Conservation (phyloP, 495 filamentous ascomycete species). For the Pseudevernia furfuracea region DNA sequence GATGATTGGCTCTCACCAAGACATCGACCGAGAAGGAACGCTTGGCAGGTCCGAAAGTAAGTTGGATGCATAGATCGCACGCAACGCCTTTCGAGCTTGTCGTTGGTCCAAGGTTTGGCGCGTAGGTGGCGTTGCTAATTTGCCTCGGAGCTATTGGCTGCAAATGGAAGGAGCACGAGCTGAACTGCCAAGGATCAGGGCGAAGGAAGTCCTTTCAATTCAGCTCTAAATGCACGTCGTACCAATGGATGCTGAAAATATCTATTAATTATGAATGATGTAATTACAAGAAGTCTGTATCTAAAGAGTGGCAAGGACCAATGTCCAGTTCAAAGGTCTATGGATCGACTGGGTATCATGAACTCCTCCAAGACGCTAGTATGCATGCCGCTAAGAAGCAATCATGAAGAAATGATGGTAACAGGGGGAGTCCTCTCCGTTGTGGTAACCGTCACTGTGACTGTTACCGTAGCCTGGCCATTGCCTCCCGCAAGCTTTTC, state of each 20-base stretch:
- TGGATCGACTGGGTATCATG: neutral
- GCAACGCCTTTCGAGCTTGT: neutral
- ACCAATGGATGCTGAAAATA: neutral
- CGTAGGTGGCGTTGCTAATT: slow-evolving; percentile 14
- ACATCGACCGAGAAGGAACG: neutral
- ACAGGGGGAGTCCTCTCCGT: slow-evolving; percentile 10
- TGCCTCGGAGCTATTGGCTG: slow-evolving; percentile 14
- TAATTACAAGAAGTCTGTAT: neutral
- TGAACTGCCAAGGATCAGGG: neutral
- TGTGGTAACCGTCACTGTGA: slow-evolving; percentile 19
- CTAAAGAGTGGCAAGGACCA: neutral
- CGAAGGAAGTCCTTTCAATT: neutral
- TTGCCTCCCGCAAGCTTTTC: slow-evolving; percentile 6
- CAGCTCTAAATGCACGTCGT: neutral
- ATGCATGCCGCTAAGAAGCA: slow-evolving; percentile 1
- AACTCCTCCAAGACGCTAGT: neutral
- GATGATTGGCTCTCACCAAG: slow-evolving; percentile 9
- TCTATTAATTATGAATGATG: neutral
- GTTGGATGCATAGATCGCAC: slow-evolving; percentile 4
- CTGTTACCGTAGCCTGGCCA: slow-evolving; percentile 1
- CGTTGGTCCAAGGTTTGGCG: slow-evolving; percentile 14
- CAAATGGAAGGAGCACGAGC: slow-evolving; percentile 15
- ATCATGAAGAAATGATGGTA: neutral
- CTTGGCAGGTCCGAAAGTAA: slow-evolving; percentile 12
- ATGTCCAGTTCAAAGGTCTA: neutral